Evolutionary conservation across 2,329 filamentous ascomycete genomes (phyloP), one percentile per base, ranked within the genome.

Genomic region (Fusarium liriodendri): DNA sequence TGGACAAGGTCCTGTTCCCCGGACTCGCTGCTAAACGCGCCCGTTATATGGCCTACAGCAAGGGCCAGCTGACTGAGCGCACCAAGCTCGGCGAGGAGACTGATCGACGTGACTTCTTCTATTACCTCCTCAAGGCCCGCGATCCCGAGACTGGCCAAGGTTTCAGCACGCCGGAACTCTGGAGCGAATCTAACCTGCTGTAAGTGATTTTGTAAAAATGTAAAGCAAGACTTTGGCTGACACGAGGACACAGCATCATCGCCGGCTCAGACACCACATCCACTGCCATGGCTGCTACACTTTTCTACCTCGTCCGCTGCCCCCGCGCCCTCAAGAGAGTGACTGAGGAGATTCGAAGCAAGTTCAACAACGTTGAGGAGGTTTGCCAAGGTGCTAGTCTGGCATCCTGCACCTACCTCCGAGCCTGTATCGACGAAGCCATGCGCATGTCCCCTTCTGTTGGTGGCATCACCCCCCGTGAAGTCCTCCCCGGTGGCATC

Each of bases 21-120:
- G 88, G 87, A 66, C 89, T 94, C 70, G 91, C 92, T 13, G 88
- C 87, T 27, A 91, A 91, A 50, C 89, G 92, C 4, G 91, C 89
- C 79, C 87, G 89, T 69, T 94, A 94, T 79, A 93, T 94, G 88
- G 87, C 88, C 61, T 94, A 94, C 83, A 92, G 90, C 81, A 90
- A 91, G 59, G 84, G 86, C 3, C 92, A 94, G 81, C 87, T 93
- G 45, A 87, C 87, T 16, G 89, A 93, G 77, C 88, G 92, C 27
- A 93, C 91, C 58, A 89, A 90, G 70, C 84, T 92, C 29, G 91
- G 91, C 32, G 90, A 90, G 73, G 90, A 89, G 73, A 91, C 88
- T 57, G 91, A 90, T 76, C 91, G 92, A 37, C 90, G 91, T 66
- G 93, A 94, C 79, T 94, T 94, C 84, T 94, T 94, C 84, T 91